phyloP scores from a whole-genome alignment of 2,329 filamentous ascomycete species.

The Colletotrichum noveboracense region DNA sequence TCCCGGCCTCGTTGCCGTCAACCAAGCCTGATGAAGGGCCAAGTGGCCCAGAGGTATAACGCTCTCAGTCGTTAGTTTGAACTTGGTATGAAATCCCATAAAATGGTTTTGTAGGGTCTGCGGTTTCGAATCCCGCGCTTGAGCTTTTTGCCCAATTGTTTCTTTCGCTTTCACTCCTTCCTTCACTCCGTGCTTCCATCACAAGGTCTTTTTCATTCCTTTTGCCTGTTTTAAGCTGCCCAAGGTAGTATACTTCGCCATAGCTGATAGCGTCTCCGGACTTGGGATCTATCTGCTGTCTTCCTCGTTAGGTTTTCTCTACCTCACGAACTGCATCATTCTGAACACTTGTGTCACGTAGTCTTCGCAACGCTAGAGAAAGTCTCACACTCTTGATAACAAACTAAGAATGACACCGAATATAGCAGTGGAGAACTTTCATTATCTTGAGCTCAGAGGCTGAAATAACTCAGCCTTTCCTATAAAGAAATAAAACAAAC shows the following conservation, averaged over 20 bases:
- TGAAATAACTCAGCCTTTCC: neutral
- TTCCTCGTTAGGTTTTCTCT: too few relatives aligned
- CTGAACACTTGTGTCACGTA: neutral
- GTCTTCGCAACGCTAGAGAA: neutral
- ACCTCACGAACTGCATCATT: too few relatives aligned
- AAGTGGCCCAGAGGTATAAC: neutral
- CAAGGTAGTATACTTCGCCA: too few relatives aligned
- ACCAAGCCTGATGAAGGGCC: neutral
- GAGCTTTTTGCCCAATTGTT: neutral
- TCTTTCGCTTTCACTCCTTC: neutral
- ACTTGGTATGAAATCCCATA: neutral
- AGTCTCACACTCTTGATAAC: too few relatives aligned
- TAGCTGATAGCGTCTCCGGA: too few relatives aligned
- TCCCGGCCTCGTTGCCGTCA: accelerated
- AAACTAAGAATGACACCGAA: neutral
- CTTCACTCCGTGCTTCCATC: too few relatives aligned
- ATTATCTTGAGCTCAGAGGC: neutral
- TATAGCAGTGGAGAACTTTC: accelerated
- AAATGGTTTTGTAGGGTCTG: neutral
- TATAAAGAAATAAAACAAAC: neutral
- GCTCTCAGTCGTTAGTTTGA: neutral
- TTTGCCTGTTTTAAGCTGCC: too few relatives aligned
- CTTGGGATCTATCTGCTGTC: too few relatives aligned
- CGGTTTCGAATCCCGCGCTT: neutral
- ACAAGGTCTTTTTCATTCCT: too few relatives aligned